These are phyloP conservation scores for Cupressus sempervirens DNA, from an alignment of 75 land plant species.

Conservation along the genomic window DNA sequence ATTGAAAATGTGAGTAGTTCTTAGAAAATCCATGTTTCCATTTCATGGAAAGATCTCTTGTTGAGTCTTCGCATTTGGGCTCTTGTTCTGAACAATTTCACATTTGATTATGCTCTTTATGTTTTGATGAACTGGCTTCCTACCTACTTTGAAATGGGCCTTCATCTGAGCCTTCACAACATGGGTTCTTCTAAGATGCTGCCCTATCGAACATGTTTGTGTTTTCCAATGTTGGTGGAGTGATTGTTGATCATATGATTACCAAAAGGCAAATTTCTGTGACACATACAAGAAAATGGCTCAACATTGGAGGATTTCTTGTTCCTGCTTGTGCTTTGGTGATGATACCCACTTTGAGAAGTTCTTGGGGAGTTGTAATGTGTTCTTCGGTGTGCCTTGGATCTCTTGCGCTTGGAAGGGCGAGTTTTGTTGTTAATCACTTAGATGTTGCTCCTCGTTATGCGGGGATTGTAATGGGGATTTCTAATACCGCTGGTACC, in stretches of 20 bases:
- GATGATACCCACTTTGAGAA: constrained; percentile 53
- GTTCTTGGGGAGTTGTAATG: constrained; percentile 53
- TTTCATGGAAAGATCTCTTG: too few species aligned
- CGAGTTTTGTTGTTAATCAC: too few species aligned
- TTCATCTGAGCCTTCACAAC: constrained; percentile 64
- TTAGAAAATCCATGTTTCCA: too few species aligned
- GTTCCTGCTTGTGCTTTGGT: constrained; percentile 68
- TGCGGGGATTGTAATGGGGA: too few species aligned
- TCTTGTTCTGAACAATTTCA: too few species aligned
- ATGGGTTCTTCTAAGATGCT: constrained; percentile 82
- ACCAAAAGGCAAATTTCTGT: constrained; percentile 54
- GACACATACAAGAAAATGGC: constrained; percentile 58
- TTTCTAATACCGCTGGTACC: too few species aligned
- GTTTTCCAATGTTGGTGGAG: constrained; percentile 84
- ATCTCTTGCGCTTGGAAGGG: too few species aligned
- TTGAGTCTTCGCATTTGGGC: too few species aligned
- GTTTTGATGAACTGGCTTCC: constrained; percentile 94
- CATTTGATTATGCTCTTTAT: too few species aligned
- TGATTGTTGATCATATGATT: constrained; percentile 67
- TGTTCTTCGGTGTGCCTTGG: constrained; percentile 81
- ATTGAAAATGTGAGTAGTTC: too few species aligned
- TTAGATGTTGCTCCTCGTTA: too few species aligned
- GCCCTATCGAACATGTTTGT: constrained; percentile 87
- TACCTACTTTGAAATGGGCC: constrained; percentile 72
- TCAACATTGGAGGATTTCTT: constrained; percentile 70